Base-by-base conservation (phyloP, 768 basidiomycete genomes). In the Pisolithus albus region DNA sequence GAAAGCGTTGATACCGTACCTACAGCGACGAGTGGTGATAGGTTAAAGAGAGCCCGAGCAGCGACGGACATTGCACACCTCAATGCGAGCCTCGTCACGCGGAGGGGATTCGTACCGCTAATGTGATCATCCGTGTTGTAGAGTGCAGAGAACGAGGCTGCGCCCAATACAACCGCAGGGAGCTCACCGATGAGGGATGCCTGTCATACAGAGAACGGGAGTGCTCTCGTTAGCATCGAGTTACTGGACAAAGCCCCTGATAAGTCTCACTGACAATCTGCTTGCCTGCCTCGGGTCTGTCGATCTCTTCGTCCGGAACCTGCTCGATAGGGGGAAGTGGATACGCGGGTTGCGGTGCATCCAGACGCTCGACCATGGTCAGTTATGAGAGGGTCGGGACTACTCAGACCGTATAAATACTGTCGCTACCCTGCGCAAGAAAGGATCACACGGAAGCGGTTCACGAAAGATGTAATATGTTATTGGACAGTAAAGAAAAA, bases 1-100 rank as follows among this genome's bases (percentile, higher is more conserved):
- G 61, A 94, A 87, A 0, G 85, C 84, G 32, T 68, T 68, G 50
- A 93, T 83, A 24, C 89, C 91, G 69, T 90, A 92, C 39, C 91
- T 91, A 52, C 39, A 36, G 23, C 30, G 10, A 30, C 21, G 7
- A 5, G 30, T 10, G 8, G 2, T 30, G 30, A 30, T 10, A 30
- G 30, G 4, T 30, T 7, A 30, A 30, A 7, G 30, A 30, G 8
- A 30, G 30, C 30, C 30, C 10, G 30, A 10, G 30, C 8, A 10
- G 7, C 30, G 15, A 26, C 7, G 16, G 16, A 26, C 7, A 34
- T 23, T 13, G 60, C 72, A 37, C 67, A 91, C 90, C 87, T 76
- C 40, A 92, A 73, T 8, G 88, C 89, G 32, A 90, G 78, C 40
- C 88, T 74, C 24, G 88, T 77, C 32, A 84, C 80, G 32, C 84